These are phyloP conservation scores for Tremellales sp. DNA, from an alignment of 1,284 basidiomycete species.

Conservation along the genomic window DNA sequence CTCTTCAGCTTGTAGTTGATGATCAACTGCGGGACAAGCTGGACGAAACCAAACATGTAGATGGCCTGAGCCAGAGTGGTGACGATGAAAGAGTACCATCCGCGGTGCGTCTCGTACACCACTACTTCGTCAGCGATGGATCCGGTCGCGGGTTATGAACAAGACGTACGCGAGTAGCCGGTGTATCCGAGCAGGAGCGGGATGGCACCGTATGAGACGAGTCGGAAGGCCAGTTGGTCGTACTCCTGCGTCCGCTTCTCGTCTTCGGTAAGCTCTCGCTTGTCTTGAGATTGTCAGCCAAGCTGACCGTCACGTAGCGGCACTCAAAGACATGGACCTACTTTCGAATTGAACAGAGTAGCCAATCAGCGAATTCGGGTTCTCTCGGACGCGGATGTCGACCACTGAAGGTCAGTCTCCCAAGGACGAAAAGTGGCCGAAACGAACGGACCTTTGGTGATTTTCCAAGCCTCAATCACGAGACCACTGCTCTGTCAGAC, in stretches of 20 bases:
- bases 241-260: slow-evolving; percentile 98
- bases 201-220: slow-evolving; percentile 81
- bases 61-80: slow-evolving; percentile 53
- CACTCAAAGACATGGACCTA: slow-evolving; percentile 38
- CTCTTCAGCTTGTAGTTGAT: slow-evolving; percentile 96
- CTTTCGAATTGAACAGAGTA: slow-evolving; percentile 77
- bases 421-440: slow-evolving; percentile 2
- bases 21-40: slow-evolving; percentile 78
- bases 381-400: slow-evolving; percentile 65
- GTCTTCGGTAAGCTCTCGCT: slow-evolving; percentile 86
- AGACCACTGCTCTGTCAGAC: slow-evolving; percentile 56
- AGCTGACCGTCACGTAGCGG: slow-evolving; percentile 4
- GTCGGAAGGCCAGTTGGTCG: slow-evolving; percentile 52
- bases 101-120: slow-evolving; percentile 62
- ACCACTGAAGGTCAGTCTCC: slow-evolving; percentile 62
- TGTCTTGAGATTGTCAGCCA: slow-evolving; percentile 58
- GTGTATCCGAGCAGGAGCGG: slow-evolving; percentile 83
- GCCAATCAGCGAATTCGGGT: slow-evolving; percentile 64
- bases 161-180: slow-evolving; percentile 63
- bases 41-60: slow-evolving; percentile 91
- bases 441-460: slow-evolving; percentile 59
- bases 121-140: neutral
- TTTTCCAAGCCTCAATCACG: slow-evolving; percentile 93
- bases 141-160: neutral
- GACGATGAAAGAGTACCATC: slow-evolving; percentile 94